phyloP scores from a whole-genome alignment of 345 rosid species.

The Arabidopsis suecica region DNA sequence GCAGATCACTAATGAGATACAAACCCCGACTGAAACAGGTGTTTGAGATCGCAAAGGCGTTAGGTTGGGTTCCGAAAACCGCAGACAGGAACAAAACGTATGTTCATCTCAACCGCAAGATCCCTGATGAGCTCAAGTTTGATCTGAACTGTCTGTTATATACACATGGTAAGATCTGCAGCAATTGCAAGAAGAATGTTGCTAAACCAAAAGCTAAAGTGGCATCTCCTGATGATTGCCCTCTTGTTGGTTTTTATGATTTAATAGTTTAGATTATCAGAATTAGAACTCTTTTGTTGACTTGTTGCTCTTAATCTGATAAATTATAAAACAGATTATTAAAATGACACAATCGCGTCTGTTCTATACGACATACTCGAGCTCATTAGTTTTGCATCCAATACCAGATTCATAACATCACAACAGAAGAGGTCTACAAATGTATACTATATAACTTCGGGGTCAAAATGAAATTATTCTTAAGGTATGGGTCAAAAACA shows the following conservation, averaged over 20 bases:
- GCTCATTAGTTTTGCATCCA: background rate
- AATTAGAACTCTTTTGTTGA: background rate
- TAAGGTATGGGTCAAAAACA: background rate
- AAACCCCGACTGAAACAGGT: conserved; percentile 55
- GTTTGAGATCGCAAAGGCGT: conserved; percentile 79
- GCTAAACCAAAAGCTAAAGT: conserved; percentile 42
- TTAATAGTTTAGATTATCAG: conserved; percentile 17
- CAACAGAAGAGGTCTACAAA: background rate
- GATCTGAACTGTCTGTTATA: conserved; percentile 85
- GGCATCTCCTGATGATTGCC: conserved; percentile 46
- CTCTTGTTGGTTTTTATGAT: conserved; percentile 42
- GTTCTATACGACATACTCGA: background rate
- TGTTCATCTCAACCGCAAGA: conserved; percentile 72
- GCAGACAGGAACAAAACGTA: conserved; percentile 82
- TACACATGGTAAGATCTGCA: conserved; percentile 82
- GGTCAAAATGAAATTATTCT: conserved; percentile 14
- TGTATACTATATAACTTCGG: background rate
- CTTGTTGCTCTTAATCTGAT: no score
- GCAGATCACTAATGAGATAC: background rate
- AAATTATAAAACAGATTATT: no score
- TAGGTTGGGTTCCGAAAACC: conserved; percentile 84
- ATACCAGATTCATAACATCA: background rate
- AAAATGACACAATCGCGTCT: no score
- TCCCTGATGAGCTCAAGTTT: conserved; percentile 82
- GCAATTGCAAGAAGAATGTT: conserved; percentile 66